These are phyloP conservation scores for Babesia gibsoni DNA, from an alignment of 169 alveolate genomes.

Conservation along the genomic window DNA sequence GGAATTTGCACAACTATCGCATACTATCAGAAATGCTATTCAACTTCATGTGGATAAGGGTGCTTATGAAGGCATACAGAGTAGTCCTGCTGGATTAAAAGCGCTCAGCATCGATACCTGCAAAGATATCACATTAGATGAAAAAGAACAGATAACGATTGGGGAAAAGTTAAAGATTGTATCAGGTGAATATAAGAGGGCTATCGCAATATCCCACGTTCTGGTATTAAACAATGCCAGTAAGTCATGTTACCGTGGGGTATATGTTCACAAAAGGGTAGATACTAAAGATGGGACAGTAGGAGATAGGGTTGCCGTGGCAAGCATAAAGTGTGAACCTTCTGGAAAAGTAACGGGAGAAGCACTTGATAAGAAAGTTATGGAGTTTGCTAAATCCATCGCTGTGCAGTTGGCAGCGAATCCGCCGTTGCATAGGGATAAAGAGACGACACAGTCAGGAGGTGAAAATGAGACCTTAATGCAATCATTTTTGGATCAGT, in stretches of 20 bases:
- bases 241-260: conserved; percentile 2
- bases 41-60: not conserved
- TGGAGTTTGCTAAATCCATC: conserved; percentile 8
- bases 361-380: not conserved
- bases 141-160: conserved; percentile 12
- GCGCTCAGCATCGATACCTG: not conserved
- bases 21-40: conserved; percentile 6
- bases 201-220: conserved; percentile 11
- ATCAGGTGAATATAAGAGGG: conserved; percentile 43
- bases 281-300: not conserved
- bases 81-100: not conserved
- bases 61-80: not conserved
- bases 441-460: not conserved
- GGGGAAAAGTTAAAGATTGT: conserved; percentile 12
- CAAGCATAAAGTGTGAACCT: conserved; percentile 3
- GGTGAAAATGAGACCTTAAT: not conserved
- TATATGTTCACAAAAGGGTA: conserved; percentile 37
- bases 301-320: conserved; percentile 34
- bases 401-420: conserved; percentile 45
- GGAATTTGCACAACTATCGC: conserved; percentile 20
- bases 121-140: conserved; percentile 3
- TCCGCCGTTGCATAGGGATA: not conserved
- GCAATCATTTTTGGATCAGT: not conserved
- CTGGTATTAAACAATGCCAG: not conserved
- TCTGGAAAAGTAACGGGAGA: too few species aligned